phyloP scores from a whole-genome alignment of 805 yeast genomes.

The Spathaspora sp. region DNA sequence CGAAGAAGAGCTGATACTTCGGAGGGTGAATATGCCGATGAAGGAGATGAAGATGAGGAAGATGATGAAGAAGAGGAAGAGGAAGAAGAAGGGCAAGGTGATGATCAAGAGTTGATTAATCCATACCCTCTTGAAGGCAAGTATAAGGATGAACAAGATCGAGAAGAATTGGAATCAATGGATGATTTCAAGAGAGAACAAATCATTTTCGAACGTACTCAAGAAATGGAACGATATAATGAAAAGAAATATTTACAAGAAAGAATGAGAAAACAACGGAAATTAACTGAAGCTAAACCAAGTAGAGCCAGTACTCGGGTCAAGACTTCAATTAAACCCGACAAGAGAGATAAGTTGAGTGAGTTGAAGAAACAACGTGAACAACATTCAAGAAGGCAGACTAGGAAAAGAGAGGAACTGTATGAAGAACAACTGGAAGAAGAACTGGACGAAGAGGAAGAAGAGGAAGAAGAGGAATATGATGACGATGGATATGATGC shows the following conservation, averaged over 20 bases:
- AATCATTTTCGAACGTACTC: conserved; percentile 86
- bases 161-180: conserved; percentile 59
- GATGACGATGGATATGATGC: conserved; percentile 25
- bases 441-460: conserved; percentile 40
- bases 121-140: conserved; percentile 96
- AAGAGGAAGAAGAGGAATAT: conserved; percentile 31
- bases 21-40: conserved; percentile 7
- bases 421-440: conserved; percentile 39
- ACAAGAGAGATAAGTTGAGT: conserved; percentile 54
- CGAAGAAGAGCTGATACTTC: conserved; percentile 7
- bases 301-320: conserved; percentile 38
- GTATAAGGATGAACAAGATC: conserved; percentile 79
- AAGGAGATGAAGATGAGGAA: conserved; percentile 28
- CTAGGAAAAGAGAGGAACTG: conserved; percentile 33
- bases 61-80: conserved; percentile 29
- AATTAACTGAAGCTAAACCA: conserved; percentile 15
- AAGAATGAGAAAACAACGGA: conserved; percentile 53
- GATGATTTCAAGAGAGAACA: conserved; percentile 93
- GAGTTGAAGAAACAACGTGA: conserved; percentile 77
- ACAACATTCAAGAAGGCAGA: conserved; percentile 46
- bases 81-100: conserved; percentile 31
- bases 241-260: conserved; percentile 82
- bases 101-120: conserved; percentile 38
- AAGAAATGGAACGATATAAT: conserved; percentile 82
- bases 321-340: conserved; percentile 25